phyloP scores from a whole-genome alignment of 1,284 basidiomycete genomes.

The Pseudozyma sp. region DNA sequence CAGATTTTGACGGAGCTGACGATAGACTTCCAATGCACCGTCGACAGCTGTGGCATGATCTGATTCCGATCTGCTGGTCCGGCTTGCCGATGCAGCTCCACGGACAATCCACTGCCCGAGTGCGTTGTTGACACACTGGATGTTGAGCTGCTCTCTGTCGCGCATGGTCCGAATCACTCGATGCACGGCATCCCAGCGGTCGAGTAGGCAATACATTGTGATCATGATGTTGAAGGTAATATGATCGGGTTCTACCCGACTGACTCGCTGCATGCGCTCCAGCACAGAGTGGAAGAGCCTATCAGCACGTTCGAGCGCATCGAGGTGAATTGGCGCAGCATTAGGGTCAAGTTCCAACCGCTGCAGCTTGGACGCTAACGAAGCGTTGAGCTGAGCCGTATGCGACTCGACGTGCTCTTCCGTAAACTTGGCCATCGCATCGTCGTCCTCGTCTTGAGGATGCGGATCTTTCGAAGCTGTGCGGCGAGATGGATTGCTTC shows the following conservation, averaged over 20 bases:
- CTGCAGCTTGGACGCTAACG: conserved; percentile 27
- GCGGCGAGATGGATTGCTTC: conserved; percentile 9
- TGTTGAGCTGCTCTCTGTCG: conserved; percentile 14
- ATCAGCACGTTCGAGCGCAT: conserved; percentile 29
- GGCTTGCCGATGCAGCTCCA: conserved; percentile 6
- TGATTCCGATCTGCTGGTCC: too few species aligned
- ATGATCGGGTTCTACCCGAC: conserved; percentile 29
- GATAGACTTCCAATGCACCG: conserved; percentile 31
- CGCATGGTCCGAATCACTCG: conserved; percentile 10
- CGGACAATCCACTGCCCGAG: conserved; percentile 23
- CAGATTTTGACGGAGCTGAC: conserved; percentile 39
- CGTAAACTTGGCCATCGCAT: conserved; percentile 12
- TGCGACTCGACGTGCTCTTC: conserved; percentile 24
- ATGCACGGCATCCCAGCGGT: conserved; percentile 27
- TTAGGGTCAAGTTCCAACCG: conserved; percentile 34
- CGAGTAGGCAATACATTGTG: conserved; percentile 44
- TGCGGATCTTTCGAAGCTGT: background rate
- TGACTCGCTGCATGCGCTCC: conserved; percentile 40
- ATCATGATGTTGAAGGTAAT: conserved; percentile 52
- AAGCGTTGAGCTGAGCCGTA: conserved; percentile 19
- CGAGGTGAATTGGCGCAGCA: conserved; percentile 20
- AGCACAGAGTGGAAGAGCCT: conserved; percentile 44
- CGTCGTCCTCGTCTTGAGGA: conserved; percentile 21
- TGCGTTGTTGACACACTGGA: conserved; percentile 37
- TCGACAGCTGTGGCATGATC: background rate